phyloP scores from a whole-genome alignment of 2,329 filamentous ascomycete genomes.

The Botryotinia globosa region DNA sequence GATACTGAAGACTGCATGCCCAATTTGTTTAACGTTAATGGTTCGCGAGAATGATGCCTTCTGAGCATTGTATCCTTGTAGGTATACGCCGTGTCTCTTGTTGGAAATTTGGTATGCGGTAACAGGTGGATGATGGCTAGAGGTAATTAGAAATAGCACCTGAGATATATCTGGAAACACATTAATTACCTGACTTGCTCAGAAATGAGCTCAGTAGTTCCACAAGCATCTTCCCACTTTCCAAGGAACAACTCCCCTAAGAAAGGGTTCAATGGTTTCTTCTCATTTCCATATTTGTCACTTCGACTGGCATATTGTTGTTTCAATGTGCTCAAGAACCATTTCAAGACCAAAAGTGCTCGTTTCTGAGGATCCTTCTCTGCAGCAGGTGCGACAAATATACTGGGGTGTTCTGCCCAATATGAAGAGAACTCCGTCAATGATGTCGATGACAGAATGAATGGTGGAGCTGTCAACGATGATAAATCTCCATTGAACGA shows the following conservation, averaged over 20 bases:
- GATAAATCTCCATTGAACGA: slow-evolving; percentile 81
- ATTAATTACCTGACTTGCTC: slow-evolving; percentile 80
- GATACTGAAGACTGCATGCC: slow-evolving; percentile 79
- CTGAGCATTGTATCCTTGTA: slow-evolving; percentile 92
- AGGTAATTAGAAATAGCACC: slow-evolving; percentile 17
- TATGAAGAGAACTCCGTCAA: slow-evolving; percentile 79
- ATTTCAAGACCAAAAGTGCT: slow-evolving; percentile 84
- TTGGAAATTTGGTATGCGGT: slow-evolving; percentile 95
- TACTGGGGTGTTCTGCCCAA: slow-evolving; percentile 73
- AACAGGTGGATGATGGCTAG: slow-evolving; percentile 83
- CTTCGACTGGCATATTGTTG: slow-evolving; percentile 75
- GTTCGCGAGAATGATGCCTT: slow-evolving; percentile 93
- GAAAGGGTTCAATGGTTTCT: slow-evolving; percentile 97
- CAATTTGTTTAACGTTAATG: slow-evolving; percentile 92
- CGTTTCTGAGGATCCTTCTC: slow-evolving; percentile 80
- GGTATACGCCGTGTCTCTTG: slow-evolving; percentile 71
- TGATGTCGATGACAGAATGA: slow-evolving; percentile 76
- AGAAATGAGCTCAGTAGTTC: slow-evolving; percentile 81
- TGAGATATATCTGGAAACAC: slow-evolving; percentile 11
- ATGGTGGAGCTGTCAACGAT: slow-evolving; percentile 76
- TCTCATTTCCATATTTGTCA: slow-evolving; percentile 83
- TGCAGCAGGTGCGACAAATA: slow-evolving; percentile 78
- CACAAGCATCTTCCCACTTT: slow-evolving; percentile 79
- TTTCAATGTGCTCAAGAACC: slow-evolving; percentile 92
- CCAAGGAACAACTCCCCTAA: slow-evolving; percentile 92